Evolutionary conservation across 192 early-diverging fungal species (phyloP), one percentile per base, ranked within the genome.

Genomic region (Entomortierella chlamydospora): DNA sequence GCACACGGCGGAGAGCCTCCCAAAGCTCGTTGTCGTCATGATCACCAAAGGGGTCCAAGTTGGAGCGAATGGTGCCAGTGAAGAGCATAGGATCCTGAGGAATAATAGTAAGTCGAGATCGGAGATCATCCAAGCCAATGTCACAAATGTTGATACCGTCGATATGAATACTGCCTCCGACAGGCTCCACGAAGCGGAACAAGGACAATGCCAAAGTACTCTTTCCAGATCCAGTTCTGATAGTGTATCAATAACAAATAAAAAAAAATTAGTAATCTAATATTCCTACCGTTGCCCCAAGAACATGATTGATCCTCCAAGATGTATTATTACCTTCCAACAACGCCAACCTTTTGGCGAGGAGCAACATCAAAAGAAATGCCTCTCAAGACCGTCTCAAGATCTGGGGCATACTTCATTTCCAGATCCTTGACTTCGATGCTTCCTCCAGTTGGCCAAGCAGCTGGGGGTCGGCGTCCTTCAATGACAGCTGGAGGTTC

Each of bases 11-110:
- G 39, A 99, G 84, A 0, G 93, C 91, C 31, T 91, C 88, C 91
- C 93, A 95, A 8, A 98, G 72, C 7, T 87, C 79, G 49, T 61
- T 82, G 61, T 99, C 96, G 37, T 84, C 84, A 74, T 90, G 87
- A 73, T 95, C 91, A 43, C 67, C 73, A 73, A 97, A 94, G 0
- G 94, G 94, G 81, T 99, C 96, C 33, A 99, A 73, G 81, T 97
- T 97, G 55, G 93, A 92, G 20, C 96, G 86, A 37, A 90, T 68
- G 2, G 93, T 87, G 30, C 93, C 93, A 47, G 87, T 85, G 53
- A 94, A 93, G 1, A 94, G 81, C 45, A 91, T 82, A 1, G 87
- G 79, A 6, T 87, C 87, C 82, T 97, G 95, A 37, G 95, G 92
- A 51, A 96, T 93, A 41, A 95, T 93, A 25, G 91, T 90, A 54